Conservation (phyloP, 495 filamentous ascomycete genomes). For the Penicillium goetzii region DNA sequence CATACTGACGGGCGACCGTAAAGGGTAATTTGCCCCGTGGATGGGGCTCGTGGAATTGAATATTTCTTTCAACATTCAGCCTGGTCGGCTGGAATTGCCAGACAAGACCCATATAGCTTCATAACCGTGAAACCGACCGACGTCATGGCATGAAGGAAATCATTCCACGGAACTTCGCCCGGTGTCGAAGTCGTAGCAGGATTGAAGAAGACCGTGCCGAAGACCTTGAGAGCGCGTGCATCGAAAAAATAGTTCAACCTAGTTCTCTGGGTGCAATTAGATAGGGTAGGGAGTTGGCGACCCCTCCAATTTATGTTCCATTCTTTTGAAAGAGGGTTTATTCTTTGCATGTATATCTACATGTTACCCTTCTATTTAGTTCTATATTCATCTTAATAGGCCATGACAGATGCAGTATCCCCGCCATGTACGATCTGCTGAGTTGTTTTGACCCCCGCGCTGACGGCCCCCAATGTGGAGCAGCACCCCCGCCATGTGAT, state of each 20-base stretch:
- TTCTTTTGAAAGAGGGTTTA: no score
- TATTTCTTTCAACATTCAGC: slow-evolving; percentile 40
- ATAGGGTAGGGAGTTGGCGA: no score
- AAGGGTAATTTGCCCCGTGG: not conserved
- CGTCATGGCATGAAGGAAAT: slow-evolving; percentile 57
- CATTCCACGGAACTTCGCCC: slow-evolving; percentile 40
- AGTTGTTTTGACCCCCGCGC: not conserved
- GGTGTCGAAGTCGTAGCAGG: slow-evolving; percentile 3
- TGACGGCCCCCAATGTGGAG: slow-evolving; percentile 7
- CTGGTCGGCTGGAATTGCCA: slow-evolving; percentile 54
- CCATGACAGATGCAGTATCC: not conserved
- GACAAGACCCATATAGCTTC: slow-evolving; percentile 56
- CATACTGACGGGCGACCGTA: slow-evolving; percentile 45
- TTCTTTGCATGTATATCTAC: no score
- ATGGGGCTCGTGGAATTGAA: not conserved
- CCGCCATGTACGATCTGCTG: not conserved
- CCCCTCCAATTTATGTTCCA: no score
- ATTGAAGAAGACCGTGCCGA: slow-evolving; percentile 2
- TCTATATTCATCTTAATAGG: not conserved
- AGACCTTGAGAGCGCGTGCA: slow-evolving; percentile 6
- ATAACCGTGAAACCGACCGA: slow-evolving; percentile 47
- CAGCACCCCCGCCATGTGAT: slow-evolving; percentile 14
- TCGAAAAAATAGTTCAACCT: not conserved
- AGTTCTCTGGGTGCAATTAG: no score
- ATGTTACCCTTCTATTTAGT: not conserved